Evolutionary conservation across 2,329 filamentous ascomycete genomes (phyloP).

Genomic region (Talaromyces sp.): DNA sequence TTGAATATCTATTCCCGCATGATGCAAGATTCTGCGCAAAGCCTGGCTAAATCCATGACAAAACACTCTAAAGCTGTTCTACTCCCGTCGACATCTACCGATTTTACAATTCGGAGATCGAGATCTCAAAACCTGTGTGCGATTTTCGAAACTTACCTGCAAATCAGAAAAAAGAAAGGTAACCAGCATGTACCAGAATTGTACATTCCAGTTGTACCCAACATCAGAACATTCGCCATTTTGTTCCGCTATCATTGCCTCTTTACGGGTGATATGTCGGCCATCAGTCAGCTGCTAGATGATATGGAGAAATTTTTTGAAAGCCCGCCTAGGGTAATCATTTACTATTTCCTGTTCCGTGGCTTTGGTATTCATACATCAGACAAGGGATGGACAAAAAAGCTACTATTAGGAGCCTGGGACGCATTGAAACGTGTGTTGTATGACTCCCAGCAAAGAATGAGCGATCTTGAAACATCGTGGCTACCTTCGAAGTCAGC

Average conservation of each 20-base stretch:
- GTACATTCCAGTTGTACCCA: conserved; percentile 69
- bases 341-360: conserved; percentile 78
- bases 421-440: conserved; percentile 55
- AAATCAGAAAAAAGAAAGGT: conserved; percentile 20
- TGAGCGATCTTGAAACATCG: conserved; percentile 20
- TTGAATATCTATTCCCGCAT: conserved; percentile 80
- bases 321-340: conserved; percentile 67
- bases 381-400: conserved; percentile 67
- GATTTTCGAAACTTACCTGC: conserved; percentile 45
- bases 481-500: neutral
- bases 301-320: conserved; percentile 71
- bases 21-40: conserved; percentile 58
- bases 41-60: conserved; percentile 11
- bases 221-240: conserved; percentile 75
- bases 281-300: conserved; percentile 66
- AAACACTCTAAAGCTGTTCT: conserved; percentile 20
- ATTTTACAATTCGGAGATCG: conserved; percentile 36
- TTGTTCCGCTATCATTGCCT: conserved; percentile 72
- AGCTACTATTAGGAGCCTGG: conserved; percentile 67
- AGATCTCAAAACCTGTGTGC: conserved; percentile 46
- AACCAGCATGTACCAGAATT: conserved; percentile 47
- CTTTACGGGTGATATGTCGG: conserved; percentile 66
- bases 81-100: conserved; percentile 30
- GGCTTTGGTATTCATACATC: conserved; percentile 69
- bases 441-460: conserved; percentile 33